A percentile compares a stretch with the other conserved stretches of the same genome.
phyloP scores from a whole-genome alignment of 352 stramenopile genomes.

The Phytophthora pistaciae region DNA sequence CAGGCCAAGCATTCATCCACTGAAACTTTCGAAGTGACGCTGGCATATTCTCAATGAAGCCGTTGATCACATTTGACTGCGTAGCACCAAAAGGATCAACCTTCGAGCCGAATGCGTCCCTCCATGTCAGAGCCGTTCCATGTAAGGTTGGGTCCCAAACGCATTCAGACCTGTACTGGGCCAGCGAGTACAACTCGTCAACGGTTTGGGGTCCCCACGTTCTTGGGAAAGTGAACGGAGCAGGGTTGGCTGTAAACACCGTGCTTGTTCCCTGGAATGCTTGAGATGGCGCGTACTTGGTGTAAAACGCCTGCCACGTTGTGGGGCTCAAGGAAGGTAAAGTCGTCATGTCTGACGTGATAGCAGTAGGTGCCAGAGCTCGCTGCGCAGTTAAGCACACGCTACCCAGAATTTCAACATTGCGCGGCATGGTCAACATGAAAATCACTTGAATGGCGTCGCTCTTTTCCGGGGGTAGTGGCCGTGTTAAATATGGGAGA shows the following conservation, averaged over 20 bases:
- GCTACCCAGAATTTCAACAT: conserved; percentile 48
- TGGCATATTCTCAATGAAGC: conserved; percentile 50
- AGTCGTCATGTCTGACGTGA: conserved; percentile 11
- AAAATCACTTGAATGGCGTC: conserved; percentile 53
- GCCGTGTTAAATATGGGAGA: conserved; percentile 41
- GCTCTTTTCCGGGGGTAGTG: conserved; percentile 31
- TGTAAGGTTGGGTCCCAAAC: conserved; percentile 50
- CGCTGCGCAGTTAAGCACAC: conserved; percentile 49
- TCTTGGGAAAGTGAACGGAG: conserved; percentile 25
- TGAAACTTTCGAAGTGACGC: conserved; percentile 11
- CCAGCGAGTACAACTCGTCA: conserved; percentile 20
- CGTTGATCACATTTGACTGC: conserved; percentile 21
- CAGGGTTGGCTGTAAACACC: conserved; percentile 27
- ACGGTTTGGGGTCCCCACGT: conserved; percentile 19
- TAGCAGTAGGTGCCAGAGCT: conserved; percentile 25
- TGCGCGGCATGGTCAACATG: conserved; percentile 46
- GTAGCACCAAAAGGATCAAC: conserved; percentile 57
- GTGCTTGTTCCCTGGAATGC: conserved; percentile 1
- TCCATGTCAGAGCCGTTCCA: conserved; percentile 44
- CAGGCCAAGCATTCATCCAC: conserved; percentile 61
- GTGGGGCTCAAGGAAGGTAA: conserved; percentile 11
- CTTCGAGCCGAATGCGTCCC: conserved; percentile 12
- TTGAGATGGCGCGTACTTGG: conserved; percentile 2
- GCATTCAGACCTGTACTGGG: conserved; percentile 33
- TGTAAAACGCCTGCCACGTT: conserved; percentile 39